Conservation (phyloP, 2,329 filamentous ascomycete species). For the Coleophoma crateriformis region DNA sequence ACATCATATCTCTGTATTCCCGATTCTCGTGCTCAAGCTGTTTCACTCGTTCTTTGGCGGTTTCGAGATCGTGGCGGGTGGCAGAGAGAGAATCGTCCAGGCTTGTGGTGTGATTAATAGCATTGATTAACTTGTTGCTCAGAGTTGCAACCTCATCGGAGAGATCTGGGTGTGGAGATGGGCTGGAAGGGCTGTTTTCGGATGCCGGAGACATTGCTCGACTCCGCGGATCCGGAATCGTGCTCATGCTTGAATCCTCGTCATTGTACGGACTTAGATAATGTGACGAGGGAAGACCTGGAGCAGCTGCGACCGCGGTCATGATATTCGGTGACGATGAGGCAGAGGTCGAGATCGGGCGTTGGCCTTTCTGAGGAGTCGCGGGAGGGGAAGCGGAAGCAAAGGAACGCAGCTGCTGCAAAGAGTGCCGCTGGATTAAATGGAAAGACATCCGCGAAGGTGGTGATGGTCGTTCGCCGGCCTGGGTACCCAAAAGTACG, state of each 20-base stretch:
- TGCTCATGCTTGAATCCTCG: conserved; percentile 60
- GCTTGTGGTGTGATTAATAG: conserved; percentile 92
- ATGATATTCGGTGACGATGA: conserved; percentile 33
- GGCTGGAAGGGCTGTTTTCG: conserved; percentile 26
- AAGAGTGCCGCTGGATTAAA: conserved; percentile 16
- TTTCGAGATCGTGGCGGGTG: conserved; percentile 77
- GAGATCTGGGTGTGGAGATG: conserved; percentile 47
- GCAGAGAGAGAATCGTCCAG: conserved; percentile 84
- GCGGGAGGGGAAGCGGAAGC: conserved; percentile 44
- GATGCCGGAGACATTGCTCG: conserved; percentile 42
- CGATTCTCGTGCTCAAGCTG: conserved; percentile 57
- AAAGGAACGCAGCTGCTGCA: conserved; percentile 48
- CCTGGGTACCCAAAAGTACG: too few species aligned
- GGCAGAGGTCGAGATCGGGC: conserved; percentile 29
- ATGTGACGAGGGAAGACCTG: conserved; percentile 13
- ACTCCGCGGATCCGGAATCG: conserved; percentile 59
- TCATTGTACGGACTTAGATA: conserved; percentile 35
- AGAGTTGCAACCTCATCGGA: conserved; percentile 77
- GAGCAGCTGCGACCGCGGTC: conserved; percentile 22
- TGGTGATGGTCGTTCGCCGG: too few species aligned
- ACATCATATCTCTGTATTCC: conserved; percentile 64
- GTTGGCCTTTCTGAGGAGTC: conserved; percentile 29
- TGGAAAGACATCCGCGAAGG: not conserved
- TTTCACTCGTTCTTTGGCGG: conserved; percentile 60
- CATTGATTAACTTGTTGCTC: conserved; percentile 93